Percentiles rank a stretch among this genome's conserved stretches.
Evolutionary conservation across 2,329 filamentous ascomycete genomes (phyloP).

Genomic region (Colletotrichum phormii): DNA sequence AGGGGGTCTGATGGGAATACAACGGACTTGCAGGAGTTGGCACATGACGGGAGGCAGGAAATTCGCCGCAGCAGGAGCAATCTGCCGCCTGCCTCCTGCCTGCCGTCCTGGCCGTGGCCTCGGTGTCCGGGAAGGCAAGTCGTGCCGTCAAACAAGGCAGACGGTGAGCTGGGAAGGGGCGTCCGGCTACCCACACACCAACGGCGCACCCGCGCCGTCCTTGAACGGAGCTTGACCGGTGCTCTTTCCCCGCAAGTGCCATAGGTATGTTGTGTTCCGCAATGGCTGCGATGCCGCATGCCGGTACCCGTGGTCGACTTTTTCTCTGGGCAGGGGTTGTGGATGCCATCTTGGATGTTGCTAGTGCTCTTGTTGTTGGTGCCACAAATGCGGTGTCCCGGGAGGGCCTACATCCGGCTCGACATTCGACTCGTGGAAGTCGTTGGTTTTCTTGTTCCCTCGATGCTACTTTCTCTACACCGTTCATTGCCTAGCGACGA

Average conservation of each 20-base stretch:
- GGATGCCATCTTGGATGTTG: not conserved
- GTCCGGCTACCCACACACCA: not conserved
- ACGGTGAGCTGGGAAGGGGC: not conserved
- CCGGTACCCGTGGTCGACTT: not conserved
- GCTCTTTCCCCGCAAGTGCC: not conserved
- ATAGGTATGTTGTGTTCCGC: not conserved
- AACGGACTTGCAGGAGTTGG: not conserved
- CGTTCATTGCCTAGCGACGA: not conserved
- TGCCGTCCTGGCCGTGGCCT: not conserved
- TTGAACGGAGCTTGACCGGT: not conserved
- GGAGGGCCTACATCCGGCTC: not conserved
- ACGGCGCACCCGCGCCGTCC: slow-evolving; percentile 1
- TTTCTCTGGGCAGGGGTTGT: not conserved
- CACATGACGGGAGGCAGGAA: not conserved
- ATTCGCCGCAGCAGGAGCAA: not conserved
- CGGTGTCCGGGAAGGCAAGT: not conserved
- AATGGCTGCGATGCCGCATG: not conserved
- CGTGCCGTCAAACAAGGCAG: slow-evolving; percentile 4
- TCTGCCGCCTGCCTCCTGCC: not conserved
- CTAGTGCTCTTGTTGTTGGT: not conserved
- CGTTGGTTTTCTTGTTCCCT: not conserved
- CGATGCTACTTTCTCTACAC: not conserved
- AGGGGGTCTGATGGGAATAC: not conserved
- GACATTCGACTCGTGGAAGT: not conserved
- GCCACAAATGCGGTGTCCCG: not conserved